Evolutionary conservation across 805 yeast genomes (phyloP).

Genomic region (Suhomyces prunicola): DNA sequence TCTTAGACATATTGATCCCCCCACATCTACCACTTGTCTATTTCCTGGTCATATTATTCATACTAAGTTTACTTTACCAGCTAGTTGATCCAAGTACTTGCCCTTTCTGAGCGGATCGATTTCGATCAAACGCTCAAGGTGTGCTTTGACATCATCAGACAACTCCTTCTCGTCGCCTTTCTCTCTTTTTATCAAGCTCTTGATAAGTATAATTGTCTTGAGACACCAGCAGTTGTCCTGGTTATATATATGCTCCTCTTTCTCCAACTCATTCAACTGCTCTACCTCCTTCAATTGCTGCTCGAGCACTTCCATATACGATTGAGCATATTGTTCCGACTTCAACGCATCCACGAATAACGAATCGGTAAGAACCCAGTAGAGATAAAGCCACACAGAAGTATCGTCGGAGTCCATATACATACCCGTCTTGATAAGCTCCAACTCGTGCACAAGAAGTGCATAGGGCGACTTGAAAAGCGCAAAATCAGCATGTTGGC

Average conservation of each 20-base stretch:
- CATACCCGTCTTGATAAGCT: constrained; percentile 74
- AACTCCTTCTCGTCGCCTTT: not conserved
- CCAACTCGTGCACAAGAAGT: constrained; percentile 57
- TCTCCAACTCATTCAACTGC: constrained; percentile 71
- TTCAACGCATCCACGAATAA: constrained; percentile 31
- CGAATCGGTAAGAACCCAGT: constrained; percentile 64
- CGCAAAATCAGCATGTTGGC: not conserved
- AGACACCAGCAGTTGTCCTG: constrained; percentile 74
- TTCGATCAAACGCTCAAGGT: constrained; percentile 43
- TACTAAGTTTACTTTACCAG: not conserved
- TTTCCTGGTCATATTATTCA: not conserved
- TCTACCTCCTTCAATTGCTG: constrained; percentile 47
- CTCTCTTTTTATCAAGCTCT: constrained; percentile 23
- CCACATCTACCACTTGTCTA: no score
- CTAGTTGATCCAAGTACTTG: constrained; percentile 48
- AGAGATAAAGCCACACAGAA: constrained; percentile 84
- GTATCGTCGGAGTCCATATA: constrained; percentile 94
- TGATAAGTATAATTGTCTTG: constrained; percentile 52
- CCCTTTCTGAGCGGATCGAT: constrained; percentile 66
- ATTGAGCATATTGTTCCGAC: constrained; percentile 17
- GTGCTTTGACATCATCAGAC: constrained; percentile 26
- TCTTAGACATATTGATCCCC: no score
- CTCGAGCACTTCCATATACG: constrained; percentile 38
- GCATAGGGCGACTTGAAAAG: constrained; percentile 27
- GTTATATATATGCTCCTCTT: constrained; percentile 52